Conservation (phyloP, 129 eudicot genomes). For the Flaveria brownii region DNA sequence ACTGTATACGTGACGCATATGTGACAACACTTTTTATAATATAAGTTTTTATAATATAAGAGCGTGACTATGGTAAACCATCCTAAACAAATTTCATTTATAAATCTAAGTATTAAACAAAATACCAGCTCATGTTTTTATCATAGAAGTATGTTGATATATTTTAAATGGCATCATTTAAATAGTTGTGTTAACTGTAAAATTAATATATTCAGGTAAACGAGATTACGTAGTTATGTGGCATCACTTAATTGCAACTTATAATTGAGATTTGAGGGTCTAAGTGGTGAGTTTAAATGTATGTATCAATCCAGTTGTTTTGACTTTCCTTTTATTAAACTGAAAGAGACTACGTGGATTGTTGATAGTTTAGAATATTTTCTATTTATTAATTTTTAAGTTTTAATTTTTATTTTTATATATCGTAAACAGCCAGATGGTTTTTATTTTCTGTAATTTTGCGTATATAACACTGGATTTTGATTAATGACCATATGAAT, state of each 20-base stretch:
- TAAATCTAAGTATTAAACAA: too few relatives aligned
- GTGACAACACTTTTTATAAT: too few relatives aligned
- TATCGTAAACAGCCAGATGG: neutral
- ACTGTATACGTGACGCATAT: too few relatives aligned
- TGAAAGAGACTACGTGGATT: conserved; percentile 16
- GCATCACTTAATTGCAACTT: neutral
- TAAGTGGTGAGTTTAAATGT: conserved; percentile 11
- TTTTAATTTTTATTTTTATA: neutral
- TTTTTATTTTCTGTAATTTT: neutral
- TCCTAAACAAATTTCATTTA: too few relatives aligned
- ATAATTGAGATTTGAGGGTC: neutral
- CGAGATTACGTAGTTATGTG: neutral
- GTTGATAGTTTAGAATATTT: conserved; percentile 7
- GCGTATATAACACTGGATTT: neutral
- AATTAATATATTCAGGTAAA: too few relatives aligned
- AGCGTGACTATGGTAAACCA: too few relatives aligned
- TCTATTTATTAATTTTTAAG: neutral
- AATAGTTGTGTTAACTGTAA: too few relatives aligned
- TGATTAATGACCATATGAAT: conserved; percentile 2
- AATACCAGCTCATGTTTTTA: too few relatives aligned
- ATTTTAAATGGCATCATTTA: too few relatives aligned
- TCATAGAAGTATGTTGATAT: too few relatives aligned
- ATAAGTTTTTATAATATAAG: too few relatives aligned
- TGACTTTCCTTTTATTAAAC: conserved; percentile 23
- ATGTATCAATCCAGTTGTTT: neutral